Base-by-base conservation (phyloP, 1,139 yeast species). In the Oligophagozyma castellii region DNA sequence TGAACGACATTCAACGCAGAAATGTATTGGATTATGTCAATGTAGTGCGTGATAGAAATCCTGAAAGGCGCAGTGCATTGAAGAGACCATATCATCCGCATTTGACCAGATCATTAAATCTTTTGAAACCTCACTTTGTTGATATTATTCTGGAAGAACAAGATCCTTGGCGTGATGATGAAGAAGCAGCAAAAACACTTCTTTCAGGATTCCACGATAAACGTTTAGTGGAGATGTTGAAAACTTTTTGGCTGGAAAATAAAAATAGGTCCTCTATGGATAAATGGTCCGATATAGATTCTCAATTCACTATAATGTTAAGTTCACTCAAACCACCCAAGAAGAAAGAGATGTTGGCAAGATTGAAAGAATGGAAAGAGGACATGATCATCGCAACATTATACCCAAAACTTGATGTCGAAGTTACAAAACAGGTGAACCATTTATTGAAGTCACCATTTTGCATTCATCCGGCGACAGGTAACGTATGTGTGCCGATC, bases 361-460 rank as follows among this genome's bases (percentile, higher is more conserved):
- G 48, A 39, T 32, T 64, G 71, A 38, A 70, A 65, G 44, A 92
- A 75, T 39, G 78, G 39, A 83, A 80, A 51, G 89, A 80, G 52
- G 95, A 86, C 42, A 64, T 86, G 33, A 74, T 92, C 23, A 56
- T 89, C 23, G 77, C 73, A 37, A 76, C 79, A 38, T 58, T 84
- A 60, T 89, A 86, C 51, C 98, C 99, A 16, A 68, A 95, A 43
- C 62, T 89, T 39, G 99, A 89, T 67, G 73, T 79, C 31, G 93
- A 86, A 53, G 99, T 89, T 24, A 79, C 98, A 6, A 69, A 77
- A 42, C 93, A 80, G 52, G 63, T 86, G 43, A 81, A 75, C 55
- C 99, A 89, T 60, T 74, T 89, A 58, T 68, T 89, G 45, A 89
- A 89, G 51, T 79, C 96, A 1, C 99, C 99, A n/a, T 89, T 92